Base-by-base conservation (phyloP, 805 yeast genomes). In the Cyberlindnera veronae region DNA sequence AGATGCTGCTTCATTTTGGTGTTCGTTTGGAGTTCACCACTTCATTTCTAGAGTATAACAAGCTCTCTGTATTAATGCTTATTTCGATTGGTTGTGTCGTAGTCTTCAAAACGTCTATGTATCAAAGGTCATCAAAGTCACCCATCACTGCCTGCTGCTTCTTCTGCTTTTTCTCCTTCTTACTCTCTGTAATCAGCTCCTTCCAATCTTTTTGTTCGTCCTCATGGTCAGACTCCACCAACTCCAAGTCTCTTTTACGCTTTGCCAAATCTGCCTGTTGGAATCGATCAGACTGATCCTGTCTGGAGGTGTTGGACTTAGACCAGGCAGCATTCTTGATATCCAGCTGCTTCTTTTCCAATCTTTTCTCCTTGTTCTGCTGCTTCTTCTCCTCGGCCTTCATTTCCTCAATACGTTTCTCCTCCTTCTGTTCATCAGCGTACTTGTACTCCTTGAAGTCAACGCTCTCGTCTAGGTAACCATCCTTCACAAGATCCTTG, bases 191-290 rank as follows among this genome's bases (percentile, higher is more conserved):
- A 1, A 91, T 83, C 18, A 82, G 54, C 22, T 84, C 90, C 63
- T 93, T 93, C 99, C 98, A 93, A 63, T 93, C 98, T 30, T 68
- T 63, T 36, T 74, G 81, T n/a, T 58, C 63, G 22, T 57, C 66
- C 16, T 58, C 63, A 12, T 69, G 76, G 22, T 64, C 68, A 14
- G 54, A 39, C 42, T 71, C 73, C 43, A 81, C 84, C n/a, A 81
- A 71, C 1, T 84, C 88, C 26, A 51, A 21, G 34, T 79, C 85
- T 46, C 81, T 67, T 50, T 45, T 49, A 16, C 47, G 32, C 34
- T 79, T 35, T 4, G 48, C 51, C 13, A 20, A 5, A 11, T 41
- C 42, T 9, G 51, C 44, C 16, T 47, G 79, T 84, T 48, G 44
- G 40, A 32, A 41, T 80, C 78, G 51, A 42, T 48, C 44, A 95